Evolutionary conservation across 2,329 filamentous ascomycete genomes (phyloP), one percentile per base, ranked within the genome.

Genomic region (Colletotrichum cereale): DNA sequence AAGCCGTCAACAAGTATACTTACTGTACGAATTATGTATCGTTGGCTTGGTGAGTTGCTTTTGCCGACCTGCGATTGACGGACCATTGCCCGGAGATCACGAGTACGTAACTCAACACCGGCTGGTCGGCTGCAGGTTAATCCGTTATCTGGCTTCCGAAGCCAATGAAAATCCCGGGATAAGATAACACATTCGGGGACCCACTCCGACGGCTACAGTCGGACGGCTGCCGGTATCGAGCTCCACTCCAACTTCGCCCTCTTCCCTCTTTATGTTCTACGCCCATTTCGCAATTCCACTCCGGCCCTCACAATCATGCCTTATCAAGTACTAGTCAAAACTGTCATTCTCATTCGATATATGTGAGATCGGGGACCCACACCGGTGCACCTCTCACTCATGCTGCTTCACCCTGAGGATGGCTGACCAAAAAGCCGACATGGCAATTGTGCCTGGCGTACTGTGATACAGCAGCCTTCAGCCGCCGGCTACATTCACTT

Each of bases 321-420:
- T 71, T 71, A 68, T 71, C 68, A 68, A 55, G 68, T 71, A 71
- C 60, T 53, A 31, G 44, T 10, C 58, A 42, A 29, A 38, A 14
- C 4, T 18, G 21, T 26, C 16, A 4, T 18, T 42, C 16, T 29
- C 24, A 71, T 68, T 71, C 53, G 68, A 31, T 53, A 24, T 24
- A 14, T 26, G 16, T 6, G 29, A 63, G 68, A 68, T 71, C 68
- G 68, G 68, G 58, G 65, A 71, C 68, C 68, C 68, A 71, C 65
- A 50, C 68, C 68, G 68, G 18, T 12, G n/a, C 29, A 21, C 14
- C 10, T 34, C 16, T 18, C 42, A 57, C 50, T 29, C 29, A 10
- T 48, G 26, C 5, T 44, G 48, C 36, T 50, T 52, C 57, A 36
- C 56, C 50, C 50, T 31, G 57, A 56, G 34, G 36, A 50, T 36